Base-by-base conservation (phyloP, 2,329 filamentous ascomycete species). In the Erysiphe pulchra region DNA sequence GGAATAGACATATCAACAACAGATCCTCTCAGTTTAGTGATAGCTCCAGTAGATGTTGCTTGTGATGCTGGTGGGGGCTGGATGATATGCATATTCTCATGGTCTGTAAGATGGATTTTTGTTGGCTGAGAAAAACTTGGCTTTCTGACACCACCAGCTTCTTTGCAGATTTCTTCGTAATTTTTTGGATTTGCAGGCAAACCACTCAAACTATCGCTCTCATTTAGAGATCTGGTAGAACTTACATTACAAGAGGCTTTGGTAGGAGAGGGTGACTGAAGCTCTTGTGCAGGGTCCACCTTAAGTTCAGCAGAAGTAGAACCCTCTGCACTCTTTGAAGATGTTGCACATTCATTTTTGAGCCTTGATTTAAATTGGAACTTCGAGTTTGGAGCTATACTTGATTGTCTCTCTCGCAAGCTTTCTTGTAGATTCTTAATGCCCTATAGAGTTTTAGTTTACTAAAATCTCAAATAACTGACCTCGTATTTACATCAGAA, bases 361-460 rank as follows among this genome's bases (percentile, higher is more conserved):
- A 63, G 65, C 16, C 45, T 51, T 39, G 65, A 66, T 56, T 77
- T 92, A 67, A 94, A 94, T 46, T 80, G 73, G 62, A 94, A 94
- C 50, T 84, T 83, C 11, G 76, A 72, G 52, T 78, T 80, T 8
- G 85, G 83, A 0, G 74, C 73, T 45, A 83, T 70, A 18, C 69
- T 71, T 36, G 73, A 69, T 14, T 77, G 72, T 8, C 74, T 76
- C 48, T 77, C 71, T 53, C 80, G 77, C 20, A 94, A 67, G 55
- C 80, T 83, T 47, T 87, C 81, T 16, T 78, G 77, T 13, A 94
- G 65, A 14, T 70, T 70, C 65, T 90, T 92, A 61, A 94, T 75
- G 18, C 80, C 73, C 74, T 55, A 16, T 8, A 5, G 54, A 37
- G 7, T 43, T n/a, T 18, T 11, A 16, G 28, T 43, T 17, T 32